phyloP scores from a whole-genome alignment of 208 protist species.

The Porcisia hertigi region DNA sequence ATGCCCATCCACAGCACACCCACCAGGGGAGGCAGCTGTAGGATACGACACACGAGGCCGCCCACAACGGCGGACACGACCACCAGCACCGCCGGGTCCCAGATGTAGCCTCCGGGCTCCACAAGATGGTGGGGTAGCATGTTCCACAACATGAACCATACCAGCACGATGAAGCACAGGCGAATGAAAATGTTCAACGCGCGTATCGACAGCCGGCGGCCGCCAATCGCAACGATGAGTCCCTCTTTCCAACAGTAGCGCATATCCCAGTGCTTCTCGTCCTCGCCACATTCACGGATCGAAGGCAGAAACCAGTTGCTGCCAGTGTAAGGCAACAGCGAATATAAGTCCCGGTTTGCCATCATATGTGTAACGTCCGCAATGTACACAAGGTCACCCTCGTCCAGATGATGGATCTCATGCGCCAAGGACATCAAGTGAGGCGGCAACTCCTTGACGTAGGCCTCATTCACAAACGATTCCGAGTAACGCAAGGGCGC shows the following conservation, averaged over 20 bases:
- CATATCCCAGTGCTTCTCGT: slow-evolving; percentile 49
- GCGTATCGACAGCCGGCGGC: slow-evolving; percentile 51
- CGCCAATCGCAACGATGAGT: slow-evolving; percentile 51
- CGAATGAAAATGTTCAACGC: slow-evolving; percentile 72
- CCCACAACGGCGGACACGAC: slow-evolving; percentile 67
- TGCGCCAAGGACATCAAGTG: slow-evolving; percentile 58
- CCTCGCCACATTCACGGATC: slow-evolving; percentile 43
- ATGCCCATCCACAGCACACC: slow-evolving; percentile 81
- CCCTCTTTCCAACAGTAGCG: slow-evolving; percentile 44
- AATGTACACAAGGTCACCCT: slow-evolving; percentile 55
- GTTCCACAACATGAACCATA: slow-evolving; percentile 75
- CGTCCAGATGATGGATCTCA: slow-evolving; percentile 53
- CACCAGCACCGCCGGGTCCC: slow-evolving; percentile 67
- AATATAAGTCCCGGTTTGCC: slow-evolving; percentile 70
- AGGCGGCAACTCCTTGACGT: slow-evolving; percentile 39
- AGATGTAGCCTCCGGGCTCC: slow-evolving; percentile 75
- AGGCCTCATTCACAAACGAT: slow-evolving; percentile 33
- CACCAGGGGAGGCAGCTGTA: slow-evolving; percentile 79
- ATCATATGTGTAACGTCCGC: slow-evolving; percentile 51
- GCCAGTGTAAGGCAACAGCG: slow-evolving; percentile 71
- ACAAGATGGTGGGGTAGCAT: slow-evolving; percentile 61
- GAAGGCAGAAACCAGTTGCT: slow-evolving; percentile 76
- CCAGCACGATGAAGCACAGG: slow-evolving; percentile 50
- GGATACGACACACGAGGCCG: slow-evolving; percentile 64
- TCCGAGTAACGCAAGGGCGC: slow-evolving; percentile 22